Evolutionary conservation across 78 protist genomes (phyloP).

Genomic region (Cavenderia fasciculata): DNA sequence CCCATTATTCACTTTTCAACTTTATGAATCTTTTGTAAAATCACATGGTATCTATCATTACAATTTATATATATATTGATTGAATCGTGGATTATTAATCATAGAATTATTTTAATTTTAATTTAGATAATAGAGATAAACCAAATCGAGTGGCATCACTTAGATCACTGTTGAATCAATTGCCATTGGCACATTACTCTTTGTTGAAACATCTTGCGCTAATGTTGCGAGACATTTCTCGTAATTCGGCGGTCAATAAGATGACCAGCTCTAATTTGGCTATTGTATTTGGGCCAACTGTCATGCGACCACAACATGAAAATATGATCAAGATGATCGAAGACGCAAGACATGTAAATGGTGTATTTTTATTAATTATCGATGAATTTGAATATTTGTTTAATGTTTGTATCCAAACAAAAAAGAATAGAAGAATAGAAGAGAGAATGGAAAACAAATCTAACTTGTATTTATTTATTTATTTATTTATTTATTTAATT

Average conservation of each 20-base stretch:
- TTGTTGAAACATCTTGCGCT: conserved; percentile 40
- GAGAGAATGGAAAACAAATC: no score
- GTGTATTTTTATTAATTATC: conserved; percentile 51
- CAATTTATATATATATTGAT: no score
- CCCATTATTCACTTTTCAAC: conserved; percentile 57
- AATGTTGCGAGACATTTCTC: conserved; percentile 47
- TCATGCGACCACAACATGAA: conserved; percentile 74
- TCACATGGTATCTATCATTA: conserved; percentile 18
- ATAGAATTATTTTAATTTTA: not conserved
- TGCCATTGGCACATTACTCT: conserved; percentile 52
- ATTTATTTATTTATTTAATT: not conserved
- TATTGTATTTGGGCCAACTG: conserved; percentile 81
- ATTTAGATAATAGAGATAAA: conserved; percentile 36
- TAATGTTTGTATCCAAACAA: not conserved
- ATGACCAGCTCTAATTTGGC: conserved; percentile 80
- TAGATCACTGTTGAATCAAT: conserved; percentile 19
- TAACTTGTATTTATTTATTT: not conserved
- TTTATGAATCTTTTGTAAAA: conserved; percentile 69
- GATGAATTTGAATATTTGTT: conserved; percentile 71
- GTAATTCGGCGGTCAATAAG: conserved; percentile 40
- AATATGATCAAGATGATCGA: conserved; percentile 62
- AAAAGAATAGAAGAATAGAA: no score
- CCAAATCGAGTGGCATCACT: not conserved
- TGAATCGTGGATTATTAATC: no score
- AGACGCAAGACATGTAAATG: conserved; percentile 76